Evolutionary conservation across 768 basidiomycete genomes (phyloP).

Genomic region (Postia placenta): DNA sequence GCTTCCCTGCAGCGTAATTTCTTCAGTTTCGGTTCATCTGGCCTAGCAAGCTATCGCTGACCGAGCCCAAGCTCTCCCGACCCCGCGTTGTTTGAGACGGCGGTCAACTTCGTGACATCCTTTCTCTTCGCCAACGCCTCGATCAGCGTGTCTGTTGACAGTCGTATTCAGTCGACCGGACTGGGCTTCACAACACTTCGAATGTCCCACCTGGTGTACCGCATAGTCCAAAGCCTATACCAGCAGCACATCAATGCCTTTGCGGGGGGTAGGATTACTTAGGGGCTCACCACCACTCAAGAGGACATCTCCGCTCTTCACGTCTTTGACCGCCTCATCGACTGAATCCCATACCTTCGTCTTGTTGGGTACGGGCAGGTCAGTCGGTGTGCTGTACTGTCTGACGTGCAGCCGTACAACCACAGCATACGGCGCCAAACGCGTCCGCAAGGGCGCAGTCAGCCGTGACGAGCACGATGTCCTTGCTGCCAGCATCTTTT

Average conservation of each 20-base stretch:
- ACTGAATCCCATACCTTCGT: conserved; percentile 76
- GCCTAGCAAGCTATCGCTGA: conserved; percentile 19
- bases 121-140: conserved; percentile 67
- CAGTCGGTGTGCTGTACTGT: conserved; percentile 17
- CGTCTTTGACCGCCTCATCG: conserved; percentile 77
- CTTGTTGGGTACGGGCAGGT: conserved; percentile 27
- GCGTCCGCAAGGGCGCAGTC: not conserved
- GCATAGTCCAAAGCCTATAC: conserved; percentile 81
- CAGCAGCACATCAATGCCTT: no score
- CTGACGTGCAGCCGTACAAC: not conserved
- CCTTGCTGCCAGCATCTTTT: conserved; percentile 1
- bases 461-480: not conserved
- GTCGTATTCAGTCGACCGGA: not conserved
- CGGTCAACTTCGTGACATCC: conserved; percentile 71
- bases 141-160: conserved; percentile 67
- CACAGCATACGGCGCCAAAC: not conserved
- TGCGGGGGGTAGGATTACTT: not conserved
- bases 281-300: conserved; percentile 77
- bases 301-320: conserved; percentile 74
- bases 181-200: not conserved
- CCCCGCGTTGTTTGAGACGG: conserved; percentile 87
- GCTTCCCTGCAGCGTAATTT: conserved; percentile 44
- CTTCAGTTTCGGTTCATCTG: not conserved
- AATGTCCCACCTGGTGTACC: conserved; percentile 69
- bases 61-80: conserved; percentile 65